Evolutionary conservation across 148 eudicot species (phyloP), one percentile per base, ranked within the genome.

Genomic region (Amaranthus palmeri): DNA sequence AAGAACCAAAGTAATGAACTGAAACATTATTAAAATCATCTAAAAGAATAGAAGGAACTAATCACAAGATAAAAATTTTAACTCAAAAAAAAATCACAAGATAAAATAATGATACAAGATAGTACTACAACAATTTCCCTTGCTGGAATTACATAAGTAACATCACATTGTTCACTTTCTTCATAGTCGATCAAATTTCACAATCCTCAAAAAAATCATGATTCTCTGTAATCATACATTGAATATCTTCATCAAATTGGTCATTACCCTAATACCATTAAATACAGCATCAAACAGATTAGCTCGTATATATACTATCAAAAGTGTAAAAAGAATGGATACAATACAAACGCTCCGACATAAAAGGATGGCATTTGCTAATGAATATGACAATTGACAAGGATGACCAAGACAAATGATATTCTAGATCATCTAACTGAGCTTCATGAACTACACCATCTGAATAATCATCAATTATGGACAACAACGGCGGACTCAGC

Each of bases 141-240:
- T 25, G 36, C 36, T 25, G 36, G 36, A 25, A 25, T 25, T 25
- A 25, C 36, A 25, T 25, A 25, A 25, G 36, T 25, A 25, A 25
- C 36, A 25, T 25, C 36, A 25, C 36, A 25, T 25, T 25, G 36
- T 25, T n/a, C 18, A 44, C n/a, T 48, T 43, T 42, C 46, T 61
- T 52, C 52, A 54, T 11, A 66, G 43, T 70, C 40, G 69, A 18
- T 58, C 71, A 79, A 79, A 79, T 69, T 74, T 79, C 82, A 79
- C 78, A 79, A 74, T 56, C 57, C 15, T 44, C 51, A 71, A 43
- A 49, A 49, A 63, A 42, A 69, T 67, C 51, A 14, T 10, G 54
- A 59, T 61, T 54, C 64, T 62, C 45, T 61, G 57, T 60, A 66
- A 69, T 67, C 76, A 63, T 79, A 79, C 82, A 79, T 17, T 70